Base-by-base conservation (phyloP, 352 stramenopile genomes). In the Blastocystis sp. region DNA sequence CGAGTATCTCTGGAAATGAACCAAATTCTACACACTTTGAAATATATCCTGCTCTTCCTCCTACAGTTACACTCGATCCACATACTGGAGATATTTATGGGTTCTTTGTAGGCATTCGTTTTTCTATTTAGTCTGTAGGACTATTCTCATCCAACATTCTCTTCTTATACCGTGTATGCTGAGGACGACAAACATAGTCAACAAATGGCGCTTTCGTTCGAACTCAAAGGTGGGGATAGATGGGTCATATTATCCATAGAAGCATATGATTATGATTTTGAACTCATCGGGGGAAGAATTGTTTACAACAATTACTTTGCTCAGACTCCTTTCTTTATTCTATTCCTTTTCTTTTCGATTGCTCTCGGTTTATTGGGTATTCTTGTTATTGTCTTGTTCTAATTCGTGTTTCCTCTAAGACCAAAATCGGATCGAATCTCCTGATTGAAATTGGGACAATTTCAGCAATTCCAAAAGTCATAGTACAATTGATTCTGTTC, bases 301-400 rank as follows among this genome's bases (percentile, higher is more conserved):
- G 46, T 63, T 21, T 83, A 83, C 51, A 51, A 83, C 29, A 83
- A 83, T 39, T 83, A 83, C 51, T 83, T 51, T 39, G 35, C 35
- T 9, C 24, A 83, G 37, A 42, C 27, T 27, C 71, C 71, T 0
- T 65, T 83, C 9, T 46, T 66, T 46, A 5, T 65, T 12, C 1
- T 83, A 16, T 83, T 83, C 51, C 11, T 66, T 42, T 21, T 42
- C 6, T 32, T 57, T 19, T 52, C 51, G 16, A 27, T 65, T 21
- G 54, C 24, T 2, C 7, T 61, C 27, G n/a, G 35, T 37, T 16
- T 83, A 14, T 7, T 83, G 12, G 37, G 65, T 49, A 37, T 24
- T 56, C 27, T 77, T 6, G n/a, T 77, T 24, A n/a, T 35, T 56
- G 11, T 77, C 21, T 56, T 77, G 43, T 77, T 77, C 37, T 42